Base-by-base conservation (phyloP, 805 yeast species). In the Diddensiella santjacobensis region DNA sequence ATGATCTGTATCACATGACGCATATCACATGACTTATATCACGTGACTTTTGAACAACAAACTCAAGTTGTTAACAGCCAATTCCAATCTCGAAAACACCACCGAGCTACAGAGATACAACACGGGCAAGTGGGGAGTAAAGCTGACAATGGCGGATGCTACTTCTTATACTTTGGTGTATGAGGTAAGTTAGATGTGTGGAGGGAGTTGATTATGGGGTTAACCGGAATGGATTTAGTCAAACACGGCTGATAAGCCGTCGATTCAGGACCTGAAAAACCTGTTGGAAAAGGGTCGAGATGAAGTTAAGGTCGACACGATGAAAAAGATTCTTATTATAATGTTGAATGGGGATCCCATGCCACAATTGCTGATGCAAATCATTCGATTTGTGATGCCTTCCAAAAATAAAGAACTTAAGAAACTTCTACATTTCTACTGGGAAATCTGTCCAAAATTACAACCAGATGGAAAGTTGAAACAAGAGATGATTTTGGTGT, bases 401-500 rank as follows among this genome's bases (percentile, higher is more conserved):
- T 87, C 96, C 15, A 86, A 77, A 62, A 81, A 83, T 70, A 95
- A 93, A 70, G 86, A 83, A 60, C 79, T 95, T 69, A 93, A 93
- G 75, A 93, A 90, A 69, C 75, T 93, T 64, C 74, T 95, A 55
- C 93, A 91, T 63, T 87, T 88, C 61, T 93, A 93, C 73, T 93
- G 98, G 98, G 99, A 93, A 69, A 87, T 91, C 48, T 95, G 96
- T 64, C 95, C 96, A 48, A 95, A 95, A 70, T 73, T 84, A 56
- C 95, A 88, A 59, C 73, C 76, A 31, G 84, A 84, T 45, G 98
- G 98, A 3, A 88, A 87, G 67, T 79, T 95, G 75, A 87, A 87
- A 71, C 98, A 91, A 67, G 99, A 93, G 71, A 93, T 93, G 98
- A 91, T 95, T 69, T 79, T 93, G 55, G 98, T 91, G 44, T 93